phyloP scores from a whole-genome alignment of 345 rosid species.

The Hibiscus mutabilis region DNA sequence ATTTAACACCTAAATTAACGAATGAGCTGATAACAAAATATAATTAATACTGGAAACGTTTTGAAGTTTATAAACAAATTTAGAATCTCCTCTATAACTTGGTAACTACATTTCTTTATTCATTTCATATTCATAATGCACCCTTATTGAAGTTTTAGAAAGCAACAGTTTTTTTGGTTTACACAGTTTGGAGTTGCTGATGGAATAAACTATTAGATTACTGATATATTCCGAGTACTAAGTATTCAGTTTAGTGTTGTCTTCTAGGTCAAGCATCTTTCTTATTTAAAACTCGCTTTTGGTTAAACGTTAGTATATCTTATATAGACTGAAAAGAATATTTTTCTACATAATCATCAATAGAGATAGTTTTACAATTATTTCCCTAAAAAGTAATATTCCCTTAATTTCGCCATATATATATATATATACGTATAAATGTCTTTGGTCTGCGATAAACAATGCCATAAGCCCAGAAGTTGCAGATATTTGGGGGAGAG shows the following conservation, averaged over 20 bases:
- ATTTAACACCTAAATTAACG: too few species aligned
- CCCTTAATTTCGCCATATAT: too few species aligned
- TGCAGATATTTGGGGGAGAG: neutral
- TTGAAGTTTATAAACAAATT: too few species aligned
- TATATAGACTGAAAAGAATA: too few species aligned
- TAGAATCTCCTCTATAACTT: too few species aligned
- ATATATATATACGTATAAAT: neutral
- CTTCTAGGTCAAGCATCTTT: neutral
- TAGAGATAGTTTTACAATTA: too few species aligned
- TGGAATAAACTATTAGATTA: neutral
- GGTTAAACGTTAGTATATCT: neutral
- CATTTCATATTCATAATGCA: neutral
- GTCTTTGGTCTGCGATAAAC: neutral
- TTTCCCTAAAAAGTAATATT: too few species aligned
- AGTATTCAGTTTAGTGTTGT: neutral
- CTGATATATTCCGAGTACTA: neutral
- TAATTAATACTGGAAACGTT: too few species aligned
- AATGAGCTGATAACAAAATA: too few species aligned
- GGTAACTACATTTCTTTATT: neutral
- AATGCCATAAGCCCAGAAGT: neutral
- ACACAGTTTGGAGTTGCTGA: neutral
- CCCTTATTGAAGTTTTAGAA: too few species aligned
- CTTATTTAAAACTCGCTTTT: neutral
- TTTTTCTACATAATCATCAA: too few species aligned
- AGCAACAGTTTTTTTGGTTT: neutral